These are phyloP conservation scores for Cornus suecica DNA, from an alignment of 148 eudicot genomes.

Conservation along the genomic window DNA sequence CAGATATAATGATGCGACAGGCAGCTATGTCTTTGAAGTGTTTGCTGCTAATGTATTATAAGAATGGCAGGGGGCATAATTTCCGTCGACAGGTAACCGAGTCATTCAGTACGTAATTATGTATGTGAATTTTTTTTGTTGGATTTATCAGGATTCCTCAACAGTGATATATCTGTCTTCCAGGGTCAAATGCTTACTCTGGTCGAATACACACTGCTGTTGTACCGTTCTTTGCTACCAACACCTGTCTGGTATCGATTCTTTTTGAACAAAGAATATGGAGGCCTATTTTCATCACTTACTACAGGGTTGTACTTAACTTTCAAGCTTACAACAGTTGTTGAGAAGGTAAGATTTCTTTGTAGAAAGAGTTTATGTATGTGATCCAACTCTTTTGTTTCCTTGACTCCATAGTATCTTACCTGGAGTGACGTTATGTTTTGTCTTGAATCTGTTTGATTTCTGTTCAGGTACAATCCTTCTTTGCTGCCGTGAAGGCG, in stretches of 20 bases:
- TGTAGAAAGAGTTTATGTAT: neutral
- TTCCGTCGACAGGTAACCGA: slow-evolving; percentile 82
- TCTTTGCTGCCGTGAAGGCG: slow-evolving; percentile 36
- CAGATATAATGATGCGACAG: slow-evolving; percentile 92
- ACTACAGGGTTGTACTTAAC: slow-evolving; percentile 91
- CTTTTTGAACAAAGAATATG: slow-evolving; percentile 93
- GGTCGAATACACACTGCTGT: slow-evolving; percentile 75
- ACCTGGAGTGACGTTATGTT: neutral
- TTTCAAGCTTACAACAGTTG: slow-evolving; percentile 87
- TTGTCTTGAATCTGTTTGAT: slow-evolving; percentile 5
- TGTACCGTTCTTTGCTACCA: slow-evolving; percentile 91
- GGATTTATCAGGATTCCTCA: neutral
- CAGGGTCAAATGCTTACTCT: slow-evolving; percentile 94
- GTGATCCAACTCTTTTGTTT: neutral
- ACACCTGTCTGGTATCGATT: slow-evolving; percentile 96
- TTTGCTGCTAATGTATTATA: slow-evolving; percentile 78
- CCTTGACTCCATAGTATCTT: neutral
- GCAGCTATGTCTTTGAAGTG: slow-evolving; percentile 85
- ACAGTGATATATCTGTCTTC: slow-evolving; percentile 9
- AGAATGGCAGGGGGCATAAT: slow-evolving; percentile 79
- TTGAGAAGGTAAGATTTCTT: slow-evolving; percentile 64
- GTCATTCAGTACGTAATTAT: neutral
- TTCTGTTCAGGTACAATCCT: slow-evolving; percentile 20
- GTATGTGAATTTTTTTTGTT: neutral
- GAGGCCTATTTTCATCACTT: slow-evolving; percentile 86